These are phyloP conservation scores for Elsinoe ampelina DNA, from an alignment of 2,329 filamentous ascomycete species.

Conservation along the genomic window DNA sequence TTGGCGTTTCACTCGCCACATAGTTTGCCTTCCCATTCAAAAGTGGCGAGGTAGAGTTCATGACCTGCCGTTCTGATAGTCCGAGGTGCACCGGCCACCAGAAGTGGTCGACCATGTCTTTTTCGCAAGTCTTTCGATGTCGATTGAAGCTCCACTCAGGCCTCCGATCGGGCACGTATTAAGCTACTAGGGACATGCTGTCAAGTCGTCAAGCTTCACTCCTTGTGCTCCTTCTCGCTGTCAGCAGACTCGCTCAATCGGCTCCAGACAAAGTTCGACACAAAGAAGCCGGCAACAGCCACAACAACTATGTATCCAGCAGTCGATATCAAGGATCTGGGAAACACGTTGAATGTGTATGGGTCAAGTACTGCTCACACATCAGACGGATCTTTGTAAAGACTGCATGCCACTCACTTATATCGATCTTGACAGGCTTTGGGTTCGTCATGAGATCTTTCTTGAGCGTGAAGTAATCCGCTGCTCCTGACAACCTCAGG, in stretches of 20 bases:
- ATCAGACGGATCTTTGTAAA: not conserved
- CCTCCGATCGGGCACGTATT: too few species aligned
- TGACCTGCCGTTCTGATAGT: too few species aligned
- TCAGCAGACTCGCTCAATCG: slow-evolving; percentile 16
- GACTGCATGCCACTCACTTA: slow-evolving; percentile 35
- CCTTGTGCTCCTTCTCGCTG: not conserved
- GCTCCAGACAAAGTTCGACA: slow-evolving; percentile 38
- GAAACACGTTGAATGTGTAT: slow-evolving; percentile 69
- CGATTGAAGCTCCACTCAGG: too few species aligned
- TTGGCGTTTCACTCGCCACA: too few species aligned
- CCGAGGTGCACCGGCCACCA: too few species aligned
- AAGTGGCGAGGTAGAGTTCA: too few species aligned
- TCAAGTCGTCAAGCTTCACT: not conserved
- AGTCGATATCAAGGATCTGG: slow-evolving; percentile 65
- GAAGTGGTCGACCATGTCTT: too few species aligned
- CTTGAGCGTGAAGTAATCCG: slow-evolving; percentile 77
- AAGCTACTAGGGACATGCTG: too few species aligned
- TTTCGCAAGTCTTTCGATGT: too few species aligned
- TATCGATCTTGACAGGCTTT: slow-evolving; percentile 65
- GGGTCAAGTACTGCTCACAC: slow-evolving; percentile 62
- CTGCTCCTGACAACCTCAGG: slow-evolving; percentile 63
- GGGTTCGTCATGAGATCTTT: slow-evolving; percentile 63
- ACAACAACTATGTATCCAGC: slow-evolving; percentile 58
- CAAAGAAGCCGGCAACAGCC: slow-evolving; percentile 43
- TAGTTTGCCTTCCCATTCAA: too few species aligned